Conservation (phyloP, 148 eudicot genomes). For the Rhododendron kiyosumense region DNA sequence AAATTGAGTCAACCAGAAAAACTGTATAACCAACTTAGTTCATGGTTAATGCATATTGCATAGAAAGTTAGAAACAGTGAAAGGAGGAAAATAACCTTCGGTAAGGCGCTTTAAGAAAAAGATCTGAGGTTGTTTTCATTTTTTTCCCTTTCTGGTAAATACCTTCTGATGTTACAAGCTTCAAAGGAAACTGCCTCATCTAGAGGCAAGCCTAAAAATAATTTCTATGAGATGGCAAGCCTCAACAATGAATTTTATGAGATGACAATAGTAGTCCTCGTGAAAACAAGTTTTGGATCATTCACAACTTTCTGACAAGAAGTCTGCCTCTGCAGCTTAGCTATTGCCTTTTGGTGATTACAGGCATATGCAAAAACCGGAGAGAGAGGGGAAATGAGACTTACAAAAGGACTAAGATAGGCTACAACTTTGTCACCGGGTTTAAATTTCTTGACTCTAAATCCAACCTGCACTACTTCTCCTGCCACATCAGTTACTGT, state of each 20-base stretch:
- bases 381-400: slow-evolving; percentile 11
- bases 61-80: not conserved
- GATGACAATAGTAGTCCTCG: not conserved
- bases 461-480: slow-evolving; percentile 70
- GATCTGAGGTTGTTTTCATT: too few relatives aligned
- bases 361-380: not conserved
- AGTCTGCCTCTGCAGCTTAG: not conserved
- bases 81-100: not conserved
- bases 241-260: not conserved
- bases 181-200: too few relatives aligned
- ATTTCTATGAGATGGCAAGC: not conserved
- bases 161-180: too few relatives aligned
- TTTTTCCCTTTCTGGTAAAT: too few relatives aligned
- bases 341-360: not conserved
- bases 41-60: not conserved
- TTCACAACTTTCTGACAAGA: not conserved
- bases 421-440: slow-evolving; percentile 79
- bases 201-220: not conserved
- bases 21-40: not conserved
- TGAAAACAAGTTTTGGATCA: not conserved
- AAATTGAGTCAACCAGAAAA: not conserved
- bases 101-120: too few relatives aligned
- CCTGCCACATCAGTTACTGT: slow-evolving; percentile 74
- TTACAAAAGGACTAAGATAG: slow-evolving; percentile 33
- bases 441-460: slow-evolving; percentile 52